These are phyloP conservation scores for Pichia paraexigua DNA, from an alignment of 805 yeast genomes.

Conservation along the genomic window DNA sequence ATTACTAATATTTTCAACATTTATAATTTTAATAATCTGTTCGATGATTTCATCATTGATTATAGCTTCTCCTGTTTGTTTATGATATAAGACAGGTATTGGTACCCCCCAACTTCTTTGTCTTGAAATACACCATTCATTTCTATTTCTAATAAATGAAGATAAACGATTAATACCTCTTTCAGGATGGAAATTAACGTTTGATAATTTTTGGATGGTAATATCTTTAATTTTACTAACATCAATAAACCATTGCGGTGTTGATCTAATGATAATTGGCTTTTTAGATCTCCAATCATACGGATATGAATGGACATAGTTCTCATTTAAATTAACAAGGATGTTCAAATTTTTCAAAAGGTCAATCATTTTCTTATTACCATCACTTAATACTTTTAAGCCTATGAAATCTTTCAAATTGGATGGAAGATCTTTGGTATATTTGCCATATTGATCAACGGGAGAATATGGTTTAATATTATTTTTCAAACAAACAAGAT, in stretches of 20 bases:
- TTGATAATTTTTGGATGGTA: constrained; percentile 51
- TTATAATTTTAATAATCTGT: constrained; percentile 50
- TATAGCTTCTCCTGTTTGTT: constrained; percentile 54
- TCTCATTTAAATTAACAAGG: constrained; percentile 39
- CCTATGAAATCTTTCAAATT: constrained; percentile 42
- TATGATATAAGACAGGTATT: constrained; percentile 72
- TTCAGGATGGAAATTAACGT: constrained; percentile 67
- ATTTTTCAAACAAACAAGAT: constrained; percentile 53
- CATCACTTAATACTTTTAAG: constrained; percentile 52
- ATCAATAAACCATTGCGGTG: constrained; percentile 96
- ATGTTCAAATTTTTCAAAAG: constrained; percentile 36
- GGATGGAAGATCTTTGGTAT: constrained; percentile 42
- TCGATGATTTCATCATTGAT: constrained; percentile 48
- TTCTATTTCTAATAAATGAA: constrained; percentile 67
- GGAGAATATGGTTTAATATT: constrained; percentile 61
- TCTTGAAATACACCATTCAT: constrained; percentile 97
- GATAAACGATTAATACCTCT: constrained; percentile 62
- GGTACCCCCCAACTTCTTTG: constrained; percentile 99
- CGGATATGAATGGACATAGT: constrained; percentile 79
- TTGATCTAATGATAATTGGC: constrained; percentile 90
- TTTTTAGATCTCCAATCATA: constrained; percentile 96
- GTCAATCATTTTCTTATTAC: constrained; percentile 40
- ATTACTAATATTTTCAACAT: constrained; percentile 55
- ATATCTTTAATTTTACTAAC: constrained; percentile 60
- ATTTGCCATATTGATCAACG: constrained; percentile 70